Base-by-base conservation (phyloP, 208 protist genomes). In the Wallacemonas collosoma region DNA sequence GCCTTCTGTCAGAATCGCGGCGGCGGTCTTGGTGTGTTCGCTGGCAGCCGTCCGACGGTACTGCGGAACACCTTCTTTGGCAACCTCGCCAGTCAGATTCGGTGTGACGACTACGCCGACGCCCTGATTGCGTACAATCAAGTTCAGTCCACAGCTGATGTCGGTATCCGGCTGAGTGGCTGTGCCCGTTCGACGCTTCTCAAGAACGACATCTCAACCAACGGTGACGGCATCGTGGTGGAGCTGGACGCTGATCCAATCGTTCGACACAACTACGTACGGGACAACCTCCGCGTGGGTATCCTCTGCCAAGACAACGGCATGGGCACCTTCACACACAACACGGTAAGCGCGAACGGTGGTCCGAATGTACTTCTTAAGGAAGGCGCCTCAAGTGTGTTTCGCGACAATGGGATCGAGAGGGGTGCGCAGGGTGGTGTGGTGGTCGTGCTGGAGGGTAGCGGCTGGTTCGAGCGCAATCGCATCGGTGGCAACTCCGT, bases 211-310 rank as follows among this genome's bases (percentile, higher is more conserved):
- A 84, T 94, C 47, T 47, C 45, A 36, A n/a, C 53, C 12, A 92
- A 93, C 76, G 85, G 76, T 4, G 73, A 85, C 41, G 89, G 92
- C 48, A 81, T 97, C 54, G 48, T 93, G n/a, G 76, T 94, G 2
- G 88, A 95, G 45, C 76, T 90, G 44, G 89, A 93, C 75, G 86
- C 85, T 5, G 92, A 97, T 67, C 92, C 92, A 3, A 82, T 81
- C 60, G 77, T 97, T 15, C 54, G 76, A 58, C 71, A 69, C 51
- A 97, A 97, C 44, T 70, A 75, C 47, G 88, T 94, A 45, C 48
- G 69, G 3, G 67, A 67, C 45, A 91, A 80, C 71, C 5, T 79
- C 4, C 65, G 79, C 3, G 72, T 72, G 38, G 86, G 88, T 36
- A 71, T 96, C 11, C 35, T 82, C 6, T 82, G 82, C 8, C 67